Evolutionary conservation across 345 rosid species (phyloP).

Genomic region (Laguncularia racemosa): DNA sequence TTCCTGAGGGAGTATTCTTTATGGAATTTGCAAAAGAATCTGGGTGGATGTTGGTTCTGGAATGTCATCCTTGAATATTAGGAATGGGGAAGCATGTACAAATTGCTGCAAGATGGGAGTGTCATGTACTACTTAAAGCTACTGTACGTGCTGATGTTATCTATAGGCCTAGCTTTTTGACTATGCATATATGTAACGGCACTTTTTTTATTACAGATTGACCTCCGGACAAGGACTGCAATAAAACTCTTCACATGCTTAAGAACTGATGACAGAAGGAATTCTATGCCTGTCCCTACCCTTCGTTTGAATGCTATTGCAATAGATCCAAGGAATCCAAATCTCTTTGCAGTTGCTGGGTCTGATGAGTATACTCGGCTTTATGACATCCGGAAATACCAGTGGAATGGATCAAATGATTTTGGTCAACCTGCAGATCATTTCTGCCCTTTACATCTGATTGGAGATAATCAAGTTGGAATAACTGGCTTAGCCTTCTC

Average conservation of each 20-base stretch:
- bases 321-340: constrained; percentile 75
- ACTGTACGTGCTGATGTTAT: no score
- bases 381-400: constrained; percentile 70
- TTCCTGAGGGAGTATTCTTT: no score
- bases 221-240: constrained; percentile 56
- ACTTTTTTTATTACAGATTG: constrained; percentile 56
- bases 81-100: no score
- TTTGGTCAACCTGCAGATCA: constrained; percentile 46
- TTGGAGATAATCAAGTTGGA: constrained; percentile 51
- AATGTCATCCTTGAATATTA: no score
- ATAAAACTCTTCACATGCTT: constrained; percentile 70
- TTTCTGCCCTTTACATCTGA: constrained; percentile 70
- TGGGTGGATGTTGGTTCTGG: no score
- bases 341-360: constrained; percentile 79
- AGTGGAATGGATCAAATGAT: constrained; percentile 47
- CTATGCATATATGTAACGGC: no score
- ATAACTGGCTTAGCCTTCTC: constrained; percentile 92
- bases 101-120: no score
- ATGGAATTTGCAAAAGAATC: no score
- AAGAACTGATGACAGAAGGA: constrained; percentile 24
- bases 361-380: constrained; percentile 71
- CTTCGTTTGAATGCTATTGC: constrained; percentile 62
- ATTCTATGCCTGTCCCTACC: constrained; percentile 25
- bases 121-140: no score
- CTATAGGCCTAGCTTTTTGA: no score